A percentile compares a stretch with the other conserved stretches of the same genome.
phyloP scores from a whole-genome alignment of 441 rosid genomes.

The Pelargonium myrrhifolium region DNA sequence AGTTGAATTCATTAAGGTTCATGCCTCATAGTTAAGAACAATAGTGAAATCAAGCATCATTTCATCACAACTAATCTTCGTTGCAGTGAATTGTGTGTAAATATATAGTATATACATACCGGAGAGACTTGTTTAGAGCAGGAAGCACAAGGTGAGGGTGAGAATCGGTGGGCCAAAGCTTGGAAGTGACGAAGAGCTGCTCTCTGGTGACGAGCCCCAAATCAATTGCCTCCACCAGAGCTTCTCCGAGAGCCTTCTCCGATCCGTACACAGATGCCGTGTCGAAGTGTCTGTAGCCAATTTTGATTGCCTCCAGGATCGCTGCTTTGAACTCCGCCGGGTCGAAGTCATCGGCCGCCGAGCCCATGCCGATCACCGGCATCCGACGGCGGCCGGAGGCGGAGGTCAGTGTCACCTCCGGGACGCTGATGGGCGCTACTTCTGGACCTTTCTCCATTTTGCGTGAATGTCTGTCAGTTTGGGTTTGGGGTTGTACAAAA shows the following conservation, averaged over 20 bases:
- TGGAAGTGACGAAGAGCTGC: conserved; percentile 31
- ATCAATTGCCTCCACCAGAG: conserved; percentile 25
- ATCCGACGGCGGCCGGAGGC: conserved; percentile 18
- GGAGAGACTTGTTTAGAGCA: conserved; percentile 26
- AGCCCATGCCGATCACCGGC: conserved; percentile 31
- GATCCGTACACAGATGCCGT: conserved; percentile 26
- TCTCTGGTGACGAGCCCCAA: conserved; percentile 21
- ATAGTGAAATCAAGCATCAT: too few relatives aligned
- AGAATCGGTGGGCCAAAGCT: conserved; percentile 28
- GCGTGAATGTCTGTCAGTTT: too few relatives aligned
- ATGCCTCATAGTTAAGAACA: too few relatives aligned
- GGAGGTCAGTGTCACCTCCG: conserved; percentile 18
- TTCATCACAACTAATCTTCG: too few relatives aligned
- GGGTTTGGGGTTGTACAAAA: too few relatives aligned
- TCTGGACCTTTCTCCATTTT: background rate
- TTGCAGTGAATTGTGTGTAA: too few relatives aligned
- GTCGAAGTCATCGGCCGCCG: conserved; percentile 13
- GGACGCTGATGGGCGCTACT: background rate
- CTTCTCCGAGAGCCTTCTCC: conserved; percentile 29
- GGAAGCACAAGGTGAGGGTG: conserved; percentile 25
- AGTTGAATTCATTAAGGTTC: too few relatives aligned
- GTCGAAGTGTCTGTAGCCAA: conserved; percentile 37
- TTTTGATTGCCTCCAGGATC: conserved; percentile 25
- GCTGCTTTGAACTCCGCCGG: conserved; percentile 13
- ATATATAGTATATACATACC: background rate